A percentile compares a stretch with the other conserved stretches of the same genome.
These are phyloP conservation scores for Lipomyces kockii DNA, from an alignment of 805 yeast genomes.

Conservation along the genomic window DNA sequence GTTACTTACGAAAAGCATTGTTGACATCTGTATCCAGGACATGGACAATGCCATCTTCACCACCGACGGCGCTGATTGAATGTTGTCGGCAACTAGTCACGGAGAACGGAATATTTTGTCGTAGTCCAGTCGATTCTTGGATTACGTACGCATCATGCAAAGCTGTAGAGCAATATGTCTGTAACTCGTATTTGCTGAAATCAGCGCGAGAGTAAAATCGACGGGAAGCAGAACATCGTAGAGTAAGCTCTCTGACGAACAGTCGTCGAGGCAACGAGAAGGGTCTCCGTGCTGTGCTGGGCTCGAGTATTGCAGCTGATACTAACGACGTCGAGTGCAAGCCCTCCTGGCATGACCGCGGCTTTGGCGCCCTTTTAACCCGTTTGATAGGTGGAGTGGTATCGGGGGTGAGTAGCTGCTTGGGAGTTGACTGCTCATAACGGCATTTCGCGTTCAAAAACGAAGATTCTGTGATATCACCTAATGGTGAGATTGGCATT, in stretches of 20 bases:
- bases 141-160: conserved; percentile 19
- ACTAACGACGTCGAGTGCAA: neutral
- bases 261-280: conserved; percentile 13
- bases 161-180: conserved; percentile 13
- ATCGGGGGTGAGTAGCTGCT: conserved; percentile 20
- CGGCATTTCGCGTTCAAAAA: conserved; percentile 1
- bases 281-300: neutral
- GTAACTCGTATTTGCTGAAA: conserved; percentile 15
- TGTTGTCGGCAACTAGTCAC: conserved; percentile 15
- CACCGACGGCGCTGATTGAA: conserved; percentile 24
- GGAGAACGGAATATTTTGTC: conserved; percentile 18
- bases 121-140: neutral
- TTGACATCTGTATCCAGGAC: conserved; percentile 19
- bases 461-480: conserved; percentile 15
- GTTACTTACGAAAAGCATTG: neutral
- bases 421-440: neutral
- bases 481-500: conserved; percentile 10
- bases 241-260: conserved; percentile 15
- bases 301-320: neutral
- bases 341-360: neutral
- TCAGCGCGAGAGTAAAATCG: conserved; percentile 23
- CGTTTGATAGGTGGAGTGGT: conserved; percentile 21
- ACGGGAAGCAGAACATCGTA: neutral
- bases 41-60: conserved; percentile 29
- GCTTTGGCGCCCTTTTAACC: neutral